Base-by-base conservation (phyloP, 2,329 filamentous ascomycete genomes). In the Ploettnerulaceae sp. region DNA sequence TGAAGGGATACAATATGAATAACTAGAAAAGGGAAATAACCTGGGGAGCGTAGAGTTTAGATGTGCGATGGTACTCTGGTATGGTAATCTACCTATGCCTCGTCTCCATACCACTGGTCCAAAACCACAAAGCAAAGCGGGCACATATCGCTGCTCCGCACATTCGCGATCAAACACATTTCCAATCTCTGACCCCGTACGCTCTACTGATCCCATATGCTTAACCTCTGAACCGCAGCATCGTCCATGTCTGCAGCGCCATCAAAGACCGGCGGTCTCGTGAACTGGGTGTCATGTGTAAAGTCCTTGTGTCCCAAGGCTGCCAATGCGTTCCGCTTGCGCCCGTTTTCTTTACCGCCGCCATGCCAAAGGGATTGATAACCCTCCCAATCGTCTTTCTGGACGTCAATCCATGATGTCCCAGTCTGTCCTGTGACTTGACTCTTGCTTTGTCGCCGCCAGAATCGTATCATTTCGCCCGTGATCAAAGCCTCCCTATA, bases 341-440 rank as follows among this genome's bases (percentile, higher is more conserved):
- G 56, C 45, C 47, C 50, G 20, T 52, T 45, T 7, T 47, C 46
- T 36, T 36, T 40, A 2, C 31, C 31, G 12, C 18, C 38, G 1
- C 45, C 35, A 11, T 21, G 45, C 58, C 55, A 60, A 2, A 59
- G 41, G 6, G 44, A 24, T 3, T 38, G 26, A 39, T 57, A 58
- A 3, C 32, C 25, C 12, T 31, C 38, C 48, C 44, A 50, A 45
- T 57, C 53, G 29, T 61, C 58, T 21, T 51, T 53, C 12, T 49
- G 25, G 6, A 61, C 45, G 24, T 52, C 45, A 20, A 58, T 47
- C 52, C 56, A 58, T n/a, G n/a, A n/a, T n/a, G n/a, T n/a, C n/a
- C n/a, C n/a, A 6, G 36, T 34, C 14, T 20, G 18, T 11, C 36
- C 21, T 20, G 48, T 36, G 20, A 46, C 31, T 35, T 40, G 24